These are phyloP conservation scores for Phytophthora citrophthora DNA, from an alignment of 352 stramenopile genomes.

Conservation along the genomic window DNA sequence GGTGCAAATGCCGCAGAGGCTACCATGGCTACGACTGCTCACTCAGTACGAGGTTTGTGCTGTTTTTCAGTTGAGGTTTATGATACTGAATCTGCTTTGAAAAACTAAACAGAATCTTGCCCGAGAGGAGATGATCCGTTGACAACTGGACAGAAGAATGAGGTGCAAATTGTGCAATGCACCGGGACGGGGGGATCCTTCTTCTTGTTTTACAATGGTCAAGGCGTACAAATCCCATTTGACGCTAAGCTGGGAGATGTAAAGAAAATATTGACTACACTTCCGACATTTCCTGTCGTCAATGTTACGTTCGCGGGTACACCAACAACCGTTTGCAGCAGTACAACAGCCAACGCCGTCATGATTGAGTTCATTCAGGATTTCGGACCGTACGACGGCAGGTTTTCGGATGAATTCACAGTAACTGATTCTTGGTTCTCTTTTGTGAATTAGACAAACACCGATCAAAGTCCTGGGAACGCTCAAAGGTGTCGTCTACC, in stretches of 20 bases:
- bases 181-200: conserved; percentile 74
- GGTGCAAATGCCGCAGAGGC: conserved; percentile 88
- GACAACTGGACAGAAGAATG: conserved; percentile 84
- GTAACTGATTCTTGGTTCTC: background rate
- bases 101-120: conserved; percentile 57
- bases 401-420: conserved; percentile 4
- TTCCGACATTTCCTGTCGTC: conserved; percentile 42
- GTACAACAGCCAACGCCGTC: conserved; percentile 49
- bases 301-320: conserved; percentile 58
- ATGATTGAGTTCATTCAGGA: conserved; percentile 66
- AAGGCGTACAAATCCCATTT: conserved; percentile 56
- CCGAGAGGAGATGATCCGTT: conserved; percentile 89
- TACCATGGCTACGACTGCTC: conserved; percentile 88
- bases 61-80: background rate
- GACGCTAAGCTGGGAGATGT: conserved; percentile 61
- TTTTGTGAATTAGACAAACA: conserved; percentile 45
- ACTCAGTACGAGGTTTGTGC: conserved; percentile 35
- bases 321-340: conserved; percentile 49
- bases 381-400: conserved; percentile 59
- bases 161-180: conserved; percentile 85
- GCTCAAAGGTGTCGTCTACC: conserved; percentile 36
- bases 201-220: conserved; percentile 67
- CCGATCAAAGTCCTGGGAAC: conserved; percentile 61
- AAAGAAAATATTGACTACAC: conserved; percentile 48
- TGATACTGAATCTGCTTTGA: background rate